These are phyloP conservation scores for Nectriaceae sp. DNA, from an alignment of 2,329 filamentous ascomycete genomes.

Conservation along the genomic window DNA sequence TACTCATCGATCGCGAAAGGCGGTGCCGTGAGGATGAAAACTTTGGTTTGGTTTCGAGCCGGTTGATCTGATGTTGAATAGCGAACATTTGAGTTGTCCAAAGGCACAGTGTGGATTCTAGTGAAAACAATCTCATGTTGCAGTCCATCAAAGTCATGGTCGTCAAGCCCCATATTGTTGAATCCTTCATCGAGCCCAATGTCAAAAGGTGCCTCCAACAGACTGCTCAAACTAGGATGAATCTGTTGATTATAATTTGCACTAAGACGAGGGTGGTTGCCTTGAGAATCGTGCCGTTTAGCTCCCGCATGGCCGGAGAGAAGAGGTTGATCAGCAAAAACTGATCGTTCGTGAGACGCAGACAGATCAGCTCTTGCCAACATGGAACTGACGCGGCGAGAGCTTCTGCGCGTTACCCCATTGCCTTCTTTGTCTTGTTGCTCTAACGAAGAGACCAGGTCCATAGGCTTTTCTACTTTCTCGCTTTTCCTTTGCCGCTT, in stretches of 20 bases:
- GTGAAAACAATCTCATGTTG: slow-evolving; percentile 72
- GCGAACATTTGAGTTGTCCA: slow-evolving; percentile 61
- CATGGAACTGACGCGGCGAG: slow-evolving; percentile 86
- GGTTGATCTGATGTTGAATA: slow-evolving; percentile 59
- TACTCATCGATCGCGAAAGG: slow-evolving; percentile 55
- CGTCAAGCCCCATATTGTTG: slow-evolving; percentile 71
- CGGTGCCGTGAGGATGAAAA: slow-evolving; percentile 68
- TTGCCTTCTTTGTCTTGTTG: slow-evolving; percentile 59
- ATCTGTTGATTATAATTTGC: slow-evolving; percentile 47
- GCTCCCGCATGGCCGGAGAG: slow-evolving; percentile 44
- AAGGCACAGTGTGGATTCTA: slow-evolving; percentile 68
- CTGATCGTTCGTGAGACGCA: slow-evolving; percentile 76
- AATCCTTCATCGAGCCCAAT: slow-evolving; percentile 71
- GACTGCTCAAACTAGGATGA: slow-evolving; percentile 59
- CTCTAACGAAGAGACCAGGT: slow-evolving; percentile 71
- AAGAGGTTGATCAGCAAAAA: slow-evolving; percentile 70
- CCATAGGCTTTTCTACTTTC: slow-evolving; percentile 53
- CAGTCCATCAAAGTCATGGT: slow-evolving; percentile 70
- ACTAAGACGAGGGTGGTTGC: slow-evolving; percentile 43
- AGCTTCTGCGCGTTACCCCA: slow-evolving; percentile 59
- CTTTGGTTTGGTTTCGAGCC: slow-evolving; percentile 57
- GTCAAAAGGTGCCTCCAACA: slow-evolving; percentile 70
- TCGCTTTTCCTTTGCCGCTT: slow-evolving; percentile 57
- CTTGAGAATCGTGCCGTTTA: slow-evolving; percentile 72
- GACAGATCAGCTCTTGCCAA: slow-evolving; percentile 85